Conservation (phyloP, 805 yeast species). For the Candida adriatica region DNA sequence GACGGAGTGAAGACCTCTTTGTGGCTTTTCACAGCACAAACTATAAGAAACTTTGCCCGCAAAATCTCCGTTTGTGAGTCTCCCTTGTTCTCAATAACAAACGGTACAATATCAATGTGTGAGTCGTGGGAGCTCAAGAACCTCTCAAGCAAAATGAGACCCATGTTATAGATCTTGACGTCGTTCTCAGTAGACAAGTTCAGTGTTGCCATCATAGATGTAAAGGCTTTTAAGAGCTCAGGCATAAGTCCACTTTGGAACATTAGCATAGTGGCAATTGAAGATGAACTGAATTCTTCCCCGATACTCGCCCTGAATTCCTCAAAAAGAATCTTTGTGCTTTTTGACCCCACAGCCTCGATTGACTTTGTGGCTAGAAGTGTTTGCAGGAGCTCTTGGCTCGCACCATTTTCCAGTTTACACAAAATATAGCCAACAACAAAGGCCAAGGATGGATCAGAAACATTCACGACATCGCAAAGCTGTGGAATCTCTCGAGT, state of each 20-base stretch:
- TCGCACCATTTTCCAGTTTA: constrained; percentile 1
- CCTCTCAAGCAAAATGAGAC: constrained; percentile 11
- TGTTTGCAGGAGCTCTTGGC: constrained; percentile 1
- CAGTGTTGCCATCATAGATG: not conserved
- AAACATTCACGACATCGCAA: constrained; percentile 2
- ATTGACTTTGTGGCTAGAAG: constrained; percentile 1
- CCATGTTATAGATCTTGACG: constrained; percentile 9
- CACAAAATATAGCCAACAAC: constrained; percentile 7
- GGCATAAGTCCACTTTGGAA: constrained; percentile 8
- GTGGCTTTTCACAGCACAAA: constrained; percentile 11
- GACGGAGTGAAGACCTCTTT: constrained; percentile 1
- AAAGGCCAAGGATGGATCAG: constrained; percentile 1
- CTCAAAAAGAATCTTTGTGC: constrained; percentile 3
- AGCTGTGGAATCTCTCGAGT: constrained; percentile 11
- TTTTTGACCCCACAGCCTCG: constrained; percentile 2
- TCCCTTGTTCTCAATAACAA: not conserved
- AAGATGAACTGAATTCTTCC: constrained; percentile 5
- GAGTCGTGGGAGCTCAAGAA: constrained; percentile 2
- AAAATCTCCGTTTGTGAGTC: constrained; percentile 3
- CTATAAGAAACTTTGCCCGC: constrained; percentile 15
- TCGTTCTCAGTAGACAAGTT: constrained; percentile 1
- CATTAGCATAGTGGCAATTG: constrained; percentile 13
- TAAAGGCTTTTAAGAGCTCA: not conserved
- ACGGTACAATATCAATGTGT: no score
- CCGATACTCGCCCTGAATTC: constrained; percentile 9